Evolutionary conservation across 2,329 filamentous ascomycete species (phyloP).

Genomic region (Fusarium beomiforme): DNA sequence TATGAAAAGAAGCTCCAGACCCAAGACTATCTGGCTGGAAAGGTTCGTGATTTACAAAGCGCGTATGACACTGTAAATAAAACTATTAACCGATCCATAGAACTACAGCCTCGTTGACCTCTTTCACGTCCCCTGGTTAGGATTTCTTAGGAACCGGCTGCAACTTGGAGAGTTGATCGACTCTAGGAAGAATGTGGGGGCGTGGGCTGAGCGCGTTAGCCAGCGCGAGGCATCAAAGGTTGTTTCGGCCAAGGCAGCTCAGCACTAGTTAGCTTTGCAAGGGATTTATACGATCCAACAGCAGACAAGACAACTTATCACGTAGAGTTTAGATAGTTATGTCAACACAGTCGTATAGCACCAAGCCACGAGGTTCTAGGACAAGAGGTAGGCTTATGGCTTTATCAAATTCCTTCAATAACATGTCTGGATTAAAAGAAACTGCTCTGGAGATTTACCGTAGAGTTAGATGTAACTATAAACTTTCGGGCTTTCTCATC

Average conservation of each 20-base stretch:
- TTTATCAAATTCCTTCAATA: neutral
- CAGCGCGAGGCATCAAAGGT: neutral
- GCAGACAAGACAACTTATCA: neutral
- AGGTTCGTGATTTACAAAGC: neutral
- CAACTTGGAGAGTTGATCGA: neutral
- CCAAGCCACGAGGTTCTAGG: neutral
- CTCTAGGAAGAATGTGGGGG: neutral
- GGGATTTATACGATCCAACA: neutral
- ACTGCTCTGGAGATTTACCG: neutral
- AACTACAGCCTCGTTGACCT: neutral
- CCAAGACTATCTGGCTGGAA: neutral
- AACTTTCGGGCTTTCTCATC: neutral
- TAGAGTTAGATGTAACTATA: neutral
- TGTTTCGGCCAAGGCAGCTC: neutral
- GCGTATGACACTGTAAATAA: too few species aligned
- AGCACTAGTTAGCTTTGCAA: neutral
- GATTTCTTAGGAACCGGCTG: neutral
- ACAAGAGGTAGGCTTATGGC: neutral
- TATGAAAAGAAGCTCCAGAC: neutral
- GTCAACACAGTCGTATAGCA: neutral
- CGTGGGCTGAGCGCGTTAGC: neutral
- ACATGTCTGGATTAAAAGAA: neutral
- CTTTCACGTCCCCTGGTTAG: neutral
- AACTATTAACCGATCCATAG: neutral
- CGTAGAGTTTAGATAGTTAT: neutral